Conservation (phyloP, 805 yeast species). For the Candida easanensis region DNA sequence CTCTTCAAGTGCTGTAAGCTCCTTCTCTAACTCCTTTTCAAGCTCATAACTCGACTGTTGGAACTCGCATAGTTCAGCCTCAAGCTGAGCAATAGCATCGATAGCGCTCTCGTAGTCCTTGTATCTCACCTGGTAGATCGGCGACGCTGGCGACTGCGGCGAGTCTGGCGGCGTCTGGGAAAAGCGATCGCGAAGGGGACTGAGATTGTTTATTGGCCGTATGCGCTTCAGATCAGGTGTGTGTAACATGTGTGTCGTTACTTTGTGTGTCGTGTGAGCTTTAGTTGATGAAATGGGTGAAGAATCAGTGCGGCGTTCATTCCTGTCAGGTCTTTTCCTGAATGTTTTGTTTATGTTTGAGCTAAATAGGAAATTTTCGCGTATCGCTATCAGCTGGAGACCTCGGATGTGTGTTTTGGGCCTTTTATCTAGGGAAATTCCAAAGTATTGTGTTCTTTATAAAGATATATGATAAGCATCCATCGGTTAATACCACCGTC, state of each 20-base stretch:
- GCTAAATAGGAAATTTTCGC: neutral
- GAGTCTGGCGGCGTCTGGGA: conserved; percentile 8
- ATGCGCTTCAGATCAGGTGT: conserved; percentile 4
- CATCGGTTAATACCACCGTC: too few relatives aligned
- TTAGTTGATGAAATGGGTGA: too few relatives aligned
- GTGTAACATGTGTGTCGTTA: conserved; percentile 1
- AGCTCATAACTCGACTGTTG: conserved; percentile 42
- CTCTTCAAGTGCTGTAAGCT: conserved; percentile 31
- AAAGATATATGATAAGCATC: too few relatives aligned
- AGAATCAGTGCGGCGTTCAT: too few relatives aligned
- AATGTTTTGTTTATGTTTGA: neutral
- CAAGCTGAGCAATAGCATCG: conserved; percentile 38
- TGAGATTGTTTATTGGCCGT: conserved; percentile 3
- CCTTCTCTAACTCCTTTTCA: conserved; percentile 44
- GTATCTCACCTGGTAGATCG: conserved; percentile 22
- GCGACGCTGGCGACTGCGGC: conserved; percentile 15
- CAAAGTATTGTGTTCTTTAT: too few relatives aligned
- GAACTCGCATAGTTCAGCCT: conserved; percentile 40
- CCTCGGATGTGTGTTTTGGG: too few relatives aligned
- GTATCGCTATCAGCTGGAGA: too few relatives aligned
- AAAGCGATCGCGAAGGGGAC: conserved; percentile 9
- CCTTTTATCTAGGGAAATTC: too few relatives aligned
- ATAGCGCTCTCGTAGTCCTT: conserved; percentile 30
- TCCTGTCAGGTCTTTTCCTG: neutral
- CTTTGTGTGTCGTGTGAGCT: neutral